Base-by-base conservation (phyloP, 1,284 basidiomycete genomes). In the Veloporphyrellus conicus region DNA sequence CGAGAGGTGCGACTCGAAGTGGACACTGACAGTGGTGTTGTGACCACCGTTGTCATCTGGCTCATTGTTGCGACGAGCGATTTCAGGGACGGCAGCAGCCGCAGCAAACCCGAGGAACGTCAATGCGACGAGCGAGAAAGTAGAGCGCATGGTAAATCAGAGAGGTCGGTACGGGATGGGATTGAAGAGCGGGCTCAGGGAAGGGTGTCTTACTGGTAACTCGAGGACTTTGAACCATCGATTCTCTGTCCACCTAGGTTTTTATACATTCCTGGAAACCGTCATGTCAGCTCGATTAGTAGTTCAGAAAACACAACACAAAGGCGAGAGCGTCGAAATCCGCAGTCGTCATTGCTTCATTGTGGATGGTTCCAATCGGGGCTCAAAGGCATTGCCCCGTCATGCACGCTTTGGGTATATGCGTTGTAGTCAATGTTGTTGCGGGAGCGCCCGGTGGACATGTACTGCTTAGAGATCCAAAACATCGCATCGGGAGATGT, bases 281-380 rank as follows among this genome's bases (percentile, higher is more conserved):
- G 14, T 15, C 14, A 6, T 25, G 41, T 29, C 16, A 31, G n/a
- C 6, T 2, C 8, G 19, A 36, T 50, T 23, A 23, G 8, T 25
- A 12, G 19, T 23, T 32, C 8, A 3, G 7, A 23, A 19, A 8
- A 28, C 4, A n/a, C 1, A 3, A 32, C 0, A 11, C 31, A 42
- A 20, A 23, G 14, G n/a, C n/a, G 12, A 29, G 23, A 27, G 3
- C 8, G 4, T 28, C 6, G 33, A 36, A 25, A 48, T 49, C 50
- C 54, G 50, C 43, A 54, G 50, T 49, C 20, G 27, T 28, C 19
- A 23, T 36, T 32, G 25, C 12, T 7, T 25, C 29, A 31, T 31
- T 25, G 11, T 3, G 14, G 27, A 28, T 15, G 29, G 14, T 8
- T 25, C 23, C 23, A 25, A 25, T 25, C 23, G 23, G 5, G 23